Base-by-base conservation (phyloP, 1,284 basidiomycete species). In the Pseudozyma hubeiensis region DNA sequence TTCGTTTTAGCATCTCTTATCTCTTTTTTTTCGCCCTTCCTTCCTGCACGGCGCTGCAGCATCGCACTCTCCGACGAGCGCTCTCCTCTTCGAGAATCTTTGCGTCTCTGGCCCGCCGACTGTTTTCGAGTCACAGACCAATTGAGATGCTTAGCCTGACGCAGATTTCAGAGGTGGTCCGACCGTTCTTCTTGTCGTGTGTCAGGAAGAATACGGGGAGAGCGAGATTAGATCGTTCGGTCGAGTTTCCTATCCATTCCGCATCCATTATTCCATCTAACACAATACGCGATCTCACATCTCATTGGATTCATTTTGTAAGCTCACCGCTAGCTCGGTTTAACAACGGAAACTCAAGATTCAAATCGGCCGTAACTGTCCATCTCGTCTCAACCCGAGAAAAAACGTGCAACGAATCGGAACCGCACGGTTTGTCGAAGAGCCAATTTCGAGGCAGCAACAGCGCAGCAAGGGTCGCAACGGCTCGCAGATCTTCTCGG, bases 181-280 rank as follows among this genome's bases (percentile, higher is more conserved):
- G 31, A 53, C 41, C 41, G 52, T 29, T 19, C 7, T 19, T 31
- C 29, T 14, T 16, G 8, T 7, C n/a, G 10, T 11, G 37, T 56
- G 2, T 39, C 56, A 58, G 37, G 53, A 48, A 54, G 40, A 53
- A 56, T n/a, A 30, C 10, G 40, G 17, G 14, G 30, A 10, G 16
- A 16, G n/a, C 8, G 29, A 55, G 66, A 69, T 69, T 64, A 69
- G 66, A 69, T 69, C 41, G 35, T 19, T 60, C 66, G 66, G 66
- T 50, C 52, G 66, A 69, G 61, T 69, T 69, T 34, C 66, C 66
- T 64, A 64, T 69, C 66, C 66, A 53, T 47, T 63, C 61, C 66
- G 66, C 60, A 10, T 19, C 11, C 10, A 13, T 24, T 19, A 31
- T 29, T 43, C 29, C 8, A 37, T 39, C 11, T 19, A 24, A 24